Evolutionary conservation across 352 stramenopile species (phyloP), one percentile per base, ranked within the genome.

Genomic region (Pseudoperonospora humuli): DNA sequence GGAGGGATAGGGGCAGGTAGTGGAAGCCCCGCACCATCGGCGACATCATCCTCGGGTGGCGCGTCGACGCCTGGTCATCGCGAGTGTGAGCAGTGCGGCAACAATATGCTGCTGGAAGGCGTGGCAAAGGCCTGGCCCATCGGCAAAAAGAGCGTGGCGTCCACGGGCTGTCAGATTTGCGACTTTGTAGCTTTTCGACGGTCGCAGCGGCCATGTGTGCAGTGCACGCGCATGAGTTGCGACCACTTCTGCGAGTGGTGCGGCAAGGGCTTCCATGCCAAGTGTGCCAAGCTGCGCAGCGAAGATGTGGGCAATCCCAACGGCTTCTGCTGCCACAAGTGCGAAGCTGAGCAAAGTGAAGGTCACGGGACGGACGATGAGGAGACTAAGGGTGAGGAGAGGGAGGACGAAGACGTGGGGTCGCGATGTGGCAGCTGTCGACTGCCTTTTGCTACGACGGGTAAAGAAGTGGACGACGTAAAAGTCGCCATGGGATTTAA

Each of bases 191-290:
- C 62, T 15, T 82, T 70, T 50, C 76, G 76, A 21, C 78, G 84
- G 45, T 57, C 74, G 5, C 70, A 80, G 44, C 64, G 80, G 20
- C 69, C 75, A 15, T 93, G 80, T 39, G 61, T 86, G 7, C 54
- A 75, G 32, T 93, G 80, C 51, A 33, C 67, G 23, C 70, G 66
- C 33, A 57, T 55, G 6, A 60, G 66, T 23, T 90, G 77, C 50
- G 71, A 93, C 34, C 62, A 84, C 36, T 93, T 90, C 34, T 93
- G 80, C 54, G 80, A 93, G 27, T 90, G 75, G 75, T 93, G 80
- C 42, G 80, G 77, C 47, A 74, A 83, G 32, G 80, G 80, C 29
- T 86, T 84, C 55, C 80, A 93, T 61, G 59, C 39, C 1, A 85
- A 81, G 46, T 93, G 80, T 49, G 80, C 77, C 13, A 64, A 64